phyloP scores from a whole-genome alignment of 148 eudicot genomes.

The Nepenthes mirabilis region DNA sequence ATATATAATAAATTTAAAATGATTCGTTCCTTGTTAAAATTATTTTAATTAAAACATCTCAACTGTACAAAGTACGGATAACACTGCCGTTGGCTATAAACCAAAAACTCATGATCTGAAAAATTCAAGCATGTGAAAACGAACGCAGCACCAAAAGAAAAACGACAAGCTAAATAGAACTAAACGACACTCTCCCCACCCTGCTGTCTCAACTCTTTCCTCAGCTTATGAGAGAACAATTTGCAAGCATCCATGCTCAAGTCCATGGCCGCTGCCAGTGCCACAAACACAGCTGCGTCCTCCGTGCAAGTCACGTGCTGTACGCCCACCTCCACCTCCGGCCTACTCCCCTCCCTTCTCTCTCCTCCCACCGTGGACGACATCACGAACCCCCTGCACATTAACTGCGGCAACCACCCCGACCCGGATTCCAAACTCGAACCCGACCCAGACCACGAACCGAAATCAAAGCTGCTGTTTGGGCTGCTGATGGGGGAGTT shows the following conservation, averaged over 20 bases:
- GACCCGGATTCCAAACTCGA: conserved; percentile 30
- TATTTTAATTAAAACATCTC: no score
- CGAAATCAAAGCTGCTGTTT: conserved; percentile 59
- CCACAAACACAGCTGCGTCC: conserved; percentile 34
- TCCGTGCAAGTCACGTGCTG: conserved; percentile 21
- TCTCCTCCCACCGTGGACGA: conserved; percentile 25
- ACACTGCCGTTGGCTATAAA: no score
- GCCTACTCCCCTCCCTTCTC: conserved; percentile 16
- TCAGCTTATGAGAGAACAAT: conserved; percentile 23
- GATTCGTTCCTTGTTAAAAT: no score
- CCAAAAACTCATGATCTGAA: no score
- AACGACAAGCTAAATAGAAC: no score
- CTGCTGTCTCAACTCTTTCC: conserved; percentile 27
- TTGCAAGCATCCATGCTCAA: conserved; percentile 28
- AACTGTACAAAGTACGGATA: no score
- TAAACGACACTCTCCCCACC: conserved; percentile 8
- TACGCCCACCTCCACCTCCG: neutral
- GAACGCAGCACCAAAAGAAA: no score
- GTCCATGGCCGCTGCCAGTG: conserved; percentile 28
- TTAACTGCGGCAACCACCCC: conserved; percentile 25
- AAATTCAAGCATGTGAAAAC: no score
- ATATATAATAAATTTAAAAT: no score
- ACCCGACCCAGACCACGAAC: conserved; percentile 46
- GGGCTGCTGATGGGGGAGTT: conserved; percentile 55
- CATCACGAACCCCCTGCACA: conserved; percentile 86